Base-by-base conservation (phyloP, 352 stramenopile genomes). In the Phytophthora fragariaefolia region DNA sequence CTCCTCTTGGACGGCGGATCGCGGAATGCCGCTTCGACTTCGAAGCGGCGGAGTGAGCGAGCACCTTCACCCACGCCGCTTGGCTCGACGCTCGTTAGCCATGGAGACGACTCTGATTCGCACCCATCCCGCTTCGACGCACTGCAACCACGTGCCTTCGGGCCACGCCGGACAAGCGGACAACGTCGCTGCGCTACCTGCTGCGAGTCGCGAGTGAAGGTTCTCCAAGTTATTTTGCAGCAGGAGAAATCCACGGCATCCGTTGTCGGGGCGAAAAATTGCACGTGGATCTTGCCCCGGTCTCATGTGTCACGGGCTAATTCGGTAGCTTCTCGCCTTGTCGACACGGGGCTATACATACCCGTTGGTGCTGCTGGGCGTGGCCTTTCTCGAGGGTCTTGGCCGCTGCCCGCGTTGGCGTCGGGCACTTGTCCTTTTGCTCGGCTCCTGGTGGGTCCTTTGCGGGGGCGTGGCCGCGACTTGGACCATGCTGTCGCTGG, bases 401-500 rank as follows among this genome's bases (percentile, higher is more conserved):
- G 32, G n/a, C n/a, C n/a, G n/a, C n/a, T 40, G 10, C 10, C 15
- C 6, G n/a, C 18, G 23, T 38, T 22, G 18, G 51, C 2, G n/a
- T 10, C 15, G 27, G 26, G 17, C 54, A 71, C 49, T 74, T 71
- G 15, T 61, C 54, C 15, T 70, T 62, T 58, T 58, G n/a, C 42
- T 60, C 47, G 20, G 32, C 34, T 47, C 20, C 20, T 32, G 32
- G n/a, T n/a, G 30, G 46, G 24, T 18, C 22, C 15, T 24, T 12
- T 46, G 47, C 26, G 47, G 51, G n/a, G 22, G 24, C 50, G 42
- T 10, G 12, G 28, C 30, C 40, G 50, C 13, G 34, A 20, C 49
- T 63, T 4, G 48, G 18, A 12, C 34, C 27, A 76, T 76, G 69
- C 49, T 66, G 58, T 66, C 69, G 13, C 48, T 77, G 55, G 63